phyloP scores from a whole-genome alignment of 176 grass and related monocot species.

The Musa beccarii region DNA sequence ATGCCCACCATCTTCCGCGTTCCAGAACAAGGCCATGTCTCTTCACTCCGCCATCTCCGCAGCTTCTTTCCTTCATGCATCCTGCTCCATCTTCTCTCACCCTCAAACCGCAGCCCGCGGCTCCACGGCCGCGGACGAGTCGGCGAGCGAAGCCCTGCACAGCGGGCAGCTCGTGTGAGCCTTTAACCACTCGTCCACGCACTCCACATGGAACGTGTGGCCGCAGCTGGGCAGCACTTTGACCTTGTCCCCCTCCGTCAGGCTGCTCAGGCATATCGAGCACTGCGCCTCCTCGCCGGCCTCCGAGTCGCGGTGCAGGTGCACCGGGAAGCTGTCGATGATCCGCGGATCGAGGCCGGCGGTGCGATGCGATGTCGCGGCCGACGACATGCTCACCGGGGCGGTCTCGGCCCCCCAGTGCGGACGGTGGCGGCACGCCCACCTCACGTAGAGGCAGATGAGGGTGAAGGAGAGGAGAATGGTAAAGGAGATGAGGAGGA shows the following conservation, averaged over 20 bases:
- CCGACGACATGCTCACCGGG: background rate
- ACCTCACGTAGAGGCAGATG: constrained; percentile 1
- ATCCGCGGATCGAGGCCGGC: constrained; percentile 29
- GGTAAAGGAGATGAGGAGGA: constrained; percentile 3
- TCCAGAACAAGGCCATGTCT: too few species aligned
- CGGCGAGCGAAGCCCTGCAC: constrained; percentile 43
- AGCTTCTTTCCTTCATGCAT: background rate
- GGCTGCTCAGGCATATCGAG: constrained; percentile 60
- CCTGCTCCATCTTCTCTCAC: background rate
- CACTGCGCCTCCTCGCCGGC: constrained; percentile 33
- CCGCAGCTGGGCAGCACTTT: constrained; percentile 56
- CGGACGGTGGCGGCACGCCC: constrained; percentile 6
- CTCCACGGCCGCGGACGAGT: background rate
- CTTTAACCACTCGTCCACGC: constrained; percentile 70
- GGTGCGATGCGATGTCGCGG: background rate
- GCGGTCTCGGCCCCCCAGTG: background rate
- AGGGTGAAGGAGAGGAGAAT: background rate
- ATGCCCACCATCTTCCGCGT: too few species aligned
- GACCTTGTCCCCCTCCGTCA: constrained; percentile 63
- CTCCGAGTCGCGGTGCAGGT: constrained; percentile 18
- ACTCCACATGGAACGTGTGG: constrained; percentile 76
- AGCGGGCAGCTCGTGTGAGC: constrained; percentile 63
- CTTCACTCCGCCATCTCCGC: too few species aligned
- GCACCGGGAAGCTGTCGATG: constrained; percentile 36
- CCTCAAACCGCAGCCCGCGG: background rate